These are phyloP conservation scores for Malania oleifera DNA, from an alignment of 164 flowering plant genomes.

Conservation along the genomic window DNA sequence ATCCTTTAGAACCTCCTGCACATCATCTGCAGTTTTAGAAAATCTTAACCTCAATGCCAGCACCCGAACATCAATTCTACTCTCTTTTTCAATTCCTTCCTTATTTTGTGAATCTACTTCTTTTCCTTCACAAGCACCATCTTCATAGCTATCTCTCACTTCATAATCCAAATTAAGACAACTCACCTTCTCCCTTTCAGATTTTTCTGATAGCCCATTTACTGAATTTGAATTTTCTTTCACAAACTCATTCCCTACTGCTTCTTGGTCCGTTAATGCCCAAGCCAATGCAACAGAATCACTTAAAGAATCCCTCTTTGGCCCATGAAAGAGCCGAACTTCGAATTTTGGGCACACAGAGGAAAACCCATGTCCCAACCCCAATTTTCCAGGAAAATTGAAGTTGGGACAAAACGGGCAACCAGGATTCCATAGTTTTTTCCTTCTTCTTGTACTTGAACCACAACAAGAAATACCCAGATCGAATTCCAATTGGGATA, in stretches of 20 bases:
- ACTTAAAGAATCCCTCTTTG: constrained; percentile 20
- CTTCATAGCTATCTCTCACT: constrained; percentile 10
- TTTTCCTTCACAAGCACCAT: not conserved
- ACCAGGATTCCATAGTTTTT: constrained; percentile 22
- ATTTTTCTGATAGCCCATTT: constrained; percentile 16
- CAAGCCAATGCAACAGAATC: constrained; percentile 26
- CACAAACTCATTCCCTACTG: constrained; percentile 22
- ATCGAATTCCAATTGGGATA: constrained; percentile 32
- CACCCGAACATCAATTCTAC: constrained; percentile 63
- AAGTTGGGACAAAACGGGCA: constrained; percentile 11
- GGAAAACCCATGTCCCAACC: constrained; percentile 17
- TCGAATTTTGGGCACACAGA: constrained; percentile 18
- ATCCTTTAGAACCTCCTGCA: constrained; percentile 65
- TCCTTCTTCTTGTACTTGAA: constrained; percentile 22
- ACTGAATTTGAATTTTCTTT: constrained; percentile 19
- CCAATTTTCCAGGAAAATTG: no score
- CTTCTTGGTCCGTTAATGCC: constrained; percentile 37
- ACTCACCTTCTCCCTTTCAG: constrained; percentile 10
- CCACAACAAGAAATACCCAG: constrained; percentile 21
- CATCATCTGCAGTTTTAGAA: constrained; percentile 69
- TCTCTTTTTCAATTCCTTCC: constrained; percentile 15
- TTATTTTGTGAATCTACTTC: constrained; percentile 1
- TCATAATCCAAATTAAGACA: constrained; percentile 8
- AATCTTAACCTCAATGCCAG: constrained; percentile 46
- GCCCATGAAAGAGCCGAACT: constrained; percentile 12